Conservation (phyloP, 2,329 filamentous ascomycete genomes). For the Elsinoe ampelina region DNA sequence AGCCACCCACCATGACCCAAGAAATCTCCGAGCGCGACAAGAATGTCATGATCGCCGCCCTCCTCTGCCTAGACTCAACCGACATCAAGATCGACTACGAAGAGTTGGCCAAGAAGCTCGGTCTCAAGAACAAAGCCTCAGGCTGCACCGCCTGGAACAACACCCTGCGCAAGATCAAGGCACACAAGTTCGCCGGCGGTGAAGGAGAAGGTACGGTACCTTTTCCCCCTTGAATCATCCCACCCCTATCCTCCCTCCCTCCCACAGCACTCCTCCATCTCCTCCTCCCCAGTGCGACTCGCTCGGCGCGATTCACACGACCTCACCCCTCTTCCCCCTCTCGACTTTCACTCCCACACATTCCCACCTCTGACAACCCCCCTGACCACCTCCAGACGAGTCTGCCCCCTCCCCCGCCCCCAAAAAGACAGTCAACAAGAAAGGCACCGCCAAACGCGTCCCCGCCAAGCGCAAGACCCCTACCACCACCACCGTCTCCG, state of each 20-base stretch:
- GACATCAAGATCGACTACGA: conserved; percentile 18
- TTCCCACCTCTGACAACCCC: background rate
- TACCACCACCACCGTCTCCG: background rate
- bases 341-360: background rate
- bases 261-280: background rate
- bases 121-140: conserved; percentile 19
- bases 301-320: background rate
- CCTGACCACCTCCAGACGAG: background rate
- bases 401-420: background rate
- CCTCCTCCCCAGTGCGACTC: background rate
- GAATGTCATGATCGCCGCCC: background rate
- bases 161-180: conserved; percentile 64
- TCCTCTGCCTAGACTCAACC: background rate
- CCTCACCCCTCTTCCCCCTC: too few relatives aligned
- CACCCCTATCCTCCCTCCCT: background rate
- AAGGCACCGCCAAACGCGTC: background rate
- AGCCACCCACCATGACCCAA: background rate
- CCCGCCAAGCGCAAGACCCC: background rate
- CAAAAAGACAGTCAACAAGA: background rate
- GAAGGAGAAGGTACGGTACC: background rate
- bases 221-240: too few relatives aligned
- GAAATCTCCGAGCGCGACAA: background rate
- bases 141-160: conserved; percentile 37
- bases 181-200: conserved; percentile 46
- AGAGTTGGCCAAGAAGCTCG: conserved; percentile 17